Base-by-base conservation (phyloP, 2,329 filamentous ascomycete species). In the Apiospora malaysiana region DNA sequence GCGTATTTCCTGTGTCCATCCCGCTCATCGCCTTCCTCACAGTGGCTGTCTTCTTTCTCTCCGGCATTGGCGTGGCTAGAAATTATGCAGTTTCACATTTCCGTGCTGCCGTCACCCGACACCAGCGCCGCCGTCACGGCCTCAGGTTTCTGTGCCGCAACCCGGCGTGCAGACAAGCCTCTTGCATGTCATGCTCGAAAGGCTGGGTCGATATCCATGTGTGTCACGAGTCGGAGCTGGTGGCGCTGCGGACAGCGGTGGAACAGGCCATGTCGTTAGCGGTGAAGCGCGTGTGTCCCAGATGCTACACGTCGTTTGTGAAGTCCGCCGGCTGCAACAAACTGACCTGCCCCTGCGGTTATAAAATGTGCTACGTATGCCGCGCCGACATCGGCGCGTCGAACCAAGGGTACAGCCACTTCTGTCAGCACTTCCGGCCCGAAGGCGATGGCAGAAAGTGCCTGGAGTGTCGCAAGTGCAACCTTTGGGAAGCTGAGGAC, bases 291-390 rank as follows among this genome's bases (percentile, higher is more conserved):
- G 95, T 96, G 12, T 99, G 96, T 80, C 96, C 96, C 10, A 90
- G 92, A 66, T 99, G 96, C 85, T 92, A 93, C 75, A 93, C 95
- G 12, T 93, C 92, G 21, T 98, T 98, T 80, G 93, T 99, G 82
- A 98, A 98, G 81, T 92, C 91, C 8, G 91, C 92, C 37, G 96
- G 96, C 77, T 99, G 96, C 87, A 99, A 99, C 85, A 98, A 98
- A 83, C 87, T 99, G 51, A 95, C 94, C 7, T 98, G 96, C 79
- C 91, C 94, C 21, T 99, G 96, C 82, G 96, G 96, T 10, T 98
- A 98, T 83, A 92, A 93, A 76, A 98, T 98, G 95, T 99, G 96
- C 81, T 99, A 99, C 78, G 90, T 98, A 66, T 99, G 96, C 81
- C 93, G 96, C 51, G 92, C 92, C 75, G 91, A 94, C 77, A 89